Conservation (phyloP, 441 rosid species). For the Omphalea diandra region DNA sequence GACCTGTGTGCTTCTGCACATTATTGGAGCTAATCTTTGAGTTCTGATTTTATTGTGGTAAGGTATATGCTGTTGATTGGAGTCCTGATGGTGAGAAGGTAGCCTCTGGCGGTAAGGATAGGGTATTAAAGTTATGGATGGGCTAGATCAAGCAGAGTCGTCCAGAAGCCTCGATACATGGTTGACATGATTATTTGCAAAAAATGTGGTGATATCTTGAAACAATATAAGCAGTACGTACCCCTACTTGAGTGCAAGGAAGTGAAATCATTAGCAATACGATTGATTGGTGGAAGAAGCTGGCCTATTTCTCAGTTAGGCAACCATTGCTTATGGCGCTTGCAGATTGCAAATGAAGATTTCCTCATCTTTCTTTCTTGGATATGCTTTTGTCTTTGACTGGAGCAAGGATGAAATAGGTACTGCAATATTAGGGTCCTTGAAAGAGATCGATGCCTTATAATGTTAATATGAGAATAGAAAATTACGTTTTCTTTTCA, state of each 20-base stretch:
- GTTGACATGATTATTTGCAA: constrained; percentile 11
- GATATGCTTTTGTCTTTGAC: background rate
- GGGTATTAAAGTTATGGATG: constrained; percentile 92
- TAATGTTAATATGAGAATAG: no score
- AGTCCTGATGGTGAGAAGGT: constrained; percentile 99
- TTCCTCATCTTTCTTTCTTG: background rate
- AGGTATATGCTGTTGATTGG: constrained; percentile 97
- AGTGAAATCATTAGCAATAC: background rate
- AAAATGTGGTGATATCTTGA: background rate
- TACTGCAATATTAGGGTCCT: no score
- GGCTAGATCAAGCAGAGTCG: constrained; percentile 39
- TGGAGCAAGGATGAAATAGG: background rate
- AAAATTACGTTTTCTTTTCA: no score
- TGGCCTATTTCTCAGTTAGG: background rate
- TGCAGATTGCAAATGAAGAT: background rate
- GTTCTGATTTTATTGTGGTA: background rate
- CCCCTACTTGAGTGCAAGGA: background rate
- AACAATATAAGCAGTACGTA: background rate
- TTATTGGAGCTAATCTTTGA: constrained; percentile 9
- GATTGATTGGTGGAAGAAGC: background rate
- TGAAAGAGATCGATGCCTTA: no score
- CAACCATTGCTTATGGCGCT: background rate
- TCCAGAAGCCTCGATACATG: background rate
- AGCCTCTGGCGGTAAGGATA: constrained; percentile 92
- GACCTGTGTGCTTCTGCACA: background rate